phyloP scores from a whole-genome alignment of 108 stramenopile species.

The Cyclotella cryptica region DNA sequence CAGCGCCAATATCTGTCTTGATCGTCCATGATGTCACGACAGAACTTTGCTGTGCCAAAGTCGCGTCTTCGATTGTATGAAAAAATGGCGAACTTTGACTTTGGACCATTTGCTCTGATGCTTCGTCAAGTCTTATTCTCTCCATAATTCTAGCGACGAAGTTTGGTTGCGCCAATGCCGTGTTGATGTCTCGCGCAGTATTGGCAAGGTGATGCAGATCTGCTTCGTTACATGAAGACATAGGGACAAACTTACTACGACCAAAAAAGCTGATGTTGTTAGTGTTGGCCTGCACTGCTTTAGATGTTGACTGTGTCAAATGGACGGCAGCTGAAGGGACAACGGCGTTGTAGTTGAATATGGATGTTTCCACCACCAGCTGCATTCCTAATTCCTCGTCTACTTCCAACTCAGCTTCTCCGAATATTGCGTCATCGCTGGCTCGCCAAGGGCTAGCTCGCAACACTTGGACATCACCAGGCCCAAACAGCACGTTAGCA shows the following conservation, averaged over 20 bases:
- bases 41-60: slow-evolving; percentile 27
- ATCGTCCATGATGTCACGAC: slow-evolving; percentile 58
- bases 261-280: not conserved
- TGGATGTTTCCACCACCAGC: slow-evolving; percentile 49
- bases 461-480: slow-evolving; percentile 51
- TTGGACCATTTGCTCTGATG: slow-evolving; percentile 31
- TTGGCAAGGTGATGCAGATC: slow-evolving; percentile 43
- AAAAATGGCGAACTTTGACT: slow-evolving; percentile 40
- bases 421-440: slow-evolving; percentile 46
- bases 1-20: slow-evolving; percentile 48
- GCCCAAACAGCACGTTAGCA: slow-evolving; percentile 21
- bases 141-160: slow-evolving; percentile 36
- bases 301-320: not conserved
- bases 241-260: slow-evolving; percentile 17
- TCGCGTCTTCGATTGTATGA: slow-evolving; percentile 25
- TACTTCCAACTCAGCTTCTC: slow-evolving; percentile 17
- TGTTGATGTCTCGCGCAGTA: slow-evolving; percentile 40
- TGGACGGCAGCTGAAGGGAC: slow-evolving; percentile 6
- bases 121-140: slow-evolving; percentile 35
- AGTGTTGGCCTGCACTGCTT: not conserved
- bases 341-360: slow-evolving; percentile 46
- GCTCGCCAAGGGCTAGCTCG: slow-evolving; percentile 49
- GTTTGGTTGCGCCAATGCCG: slow-evolving; percentile 28
- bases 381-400: slow-evolving; percentile 56
- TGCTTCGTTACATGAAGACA: slow-evolving; percentile 36